A percentile compares a stretch with the other conserved stretches of the same genome.
Conservation (phyloP, 768 basidiomycete genomes). For the Fistulinella prunicolor region DNA sequence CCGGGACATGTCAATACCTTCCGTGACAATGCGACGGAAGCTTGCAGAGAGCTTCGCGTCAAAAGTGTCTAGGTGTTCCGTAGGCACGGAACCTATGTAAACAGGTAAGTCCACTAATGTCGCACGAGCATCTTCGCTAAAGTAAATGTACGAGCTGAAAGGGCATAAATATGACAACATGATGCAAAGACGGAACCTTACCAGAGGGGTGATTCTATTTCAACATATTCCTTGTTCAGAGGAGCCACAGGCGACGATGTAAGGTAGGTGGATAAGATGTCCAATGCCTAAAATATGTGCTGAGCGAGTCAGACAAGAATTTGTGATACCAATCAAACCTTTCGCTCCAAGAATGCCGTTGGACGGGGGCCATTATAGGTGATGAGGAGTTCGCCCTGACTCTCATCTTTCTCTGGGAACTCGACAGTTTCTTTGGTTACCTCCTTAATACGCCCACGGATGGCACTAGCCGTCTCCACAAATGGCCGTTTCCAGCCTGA, state of each 20-base stretch:
- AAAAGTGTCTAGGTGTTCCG: slow-evolving; percentile 73
- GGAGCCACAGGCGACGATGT: slow-evolving; percentile 82
- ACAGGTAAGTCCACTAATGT: slow-evolving; percentile 70
- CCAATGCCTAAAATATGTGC: slow-evolving; percentile 61
- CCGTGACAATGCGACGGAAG: slow-evolving; percentile 62
- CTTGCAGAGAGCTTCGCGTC: slow-evolving; percentile 64
- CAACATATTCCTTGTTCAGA: slow-evolving; percentile 88
- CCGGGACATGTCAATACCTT: slow-evolving; percentile 86
- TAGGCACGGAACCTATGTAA: slow-evolving; percentile 81
- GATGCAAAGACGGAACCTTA: slow-evolving; percentile 30
- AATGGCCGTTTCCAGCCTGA: slow-evolving; percentile 92
- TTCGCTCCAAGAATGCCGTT: slow-evolving; percentile 66
- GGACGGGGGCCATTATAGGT: slow-evolving; percentile 76
- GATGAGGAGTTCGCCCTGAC: slow-evolving; percentile 83
- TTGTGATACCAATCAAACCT: slow-evolving; percentile 39
- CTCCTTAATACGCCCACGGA: slow-evolving; percentile 48
- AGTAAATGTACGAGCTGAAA: slow-evolving; percentile 78
- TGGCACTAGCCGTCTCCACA: slow-evolving; percentile 77
- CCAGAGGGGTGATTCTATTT: slow-evolving; percentile 89
- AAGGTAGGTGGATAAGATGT: slow-evolving; percentile 83
- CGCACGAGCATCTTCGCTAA: slow-evolving; percentile 73
- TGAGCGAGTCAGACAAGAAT: background rate
- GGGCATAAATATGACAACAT: slow-evolving; percentile 9
- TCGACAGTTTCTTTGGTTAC: slow-evolving; percentile 68
- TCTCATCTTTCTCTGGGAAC: slow-evolving; percentile 97